A percentile compares a stretch with the other conserved stretches of the same genome.
Conservation (phyloP, 139 green algal genomes). For the Chlamydomonas sp. region DNA sequence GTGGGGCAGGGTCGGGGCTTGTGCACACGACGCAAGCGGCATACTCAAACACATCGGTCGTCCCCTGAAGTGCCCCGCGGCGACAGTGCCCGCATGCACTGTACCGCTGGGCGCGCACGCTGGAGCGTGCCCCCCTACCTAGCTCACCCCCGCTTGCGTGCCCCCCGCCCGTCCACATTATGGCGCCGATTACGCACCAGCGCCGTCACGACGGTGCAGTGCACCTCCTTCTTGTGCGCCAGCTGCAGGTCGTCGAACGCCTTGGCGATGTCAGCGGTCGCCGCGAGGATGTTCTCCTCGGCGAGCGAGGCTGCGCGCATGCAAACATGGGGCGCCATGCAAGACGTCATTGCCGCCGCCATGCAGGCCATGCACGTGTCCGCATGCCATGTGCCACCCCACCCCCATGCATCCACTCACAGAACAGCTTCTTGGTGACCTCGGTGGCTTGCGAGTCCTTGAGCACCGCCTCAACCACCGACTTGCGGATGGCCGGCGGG, state of each 20-base stretch:
- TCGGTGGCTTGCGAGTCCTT: slow-evolving; percentile 31
- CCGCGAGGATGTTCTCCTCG: slow-evolving; percentile 49
- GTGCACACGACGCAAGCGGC: too few species aligned
- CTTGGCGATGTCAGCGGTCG: slow-evolving; percentile 26
- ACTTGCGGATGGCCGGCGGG: slow-evolving; percentile 26
- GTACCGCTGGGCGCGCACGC: too few species aligned
- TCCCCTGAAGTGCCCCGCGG: too few species aligned
- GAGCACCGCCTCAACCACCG: slow-evolving; percentile 37
- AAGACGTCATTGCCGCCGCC: background rate
- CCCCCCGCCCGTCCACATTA: too few species aligned
- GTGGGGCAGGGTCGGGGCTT: too few species aligned
- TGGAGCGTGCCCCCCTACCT: too few species aligned
- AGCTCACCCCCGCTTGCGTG: too few species aligned
- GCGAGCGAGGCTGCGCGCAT: slow-evolving; percentile 28
- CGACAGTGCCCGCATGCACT: too few species aligned
- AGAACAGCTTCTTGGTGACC: slow-evolving; percentile 44
- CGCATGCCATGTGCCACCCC: too few species aligned
- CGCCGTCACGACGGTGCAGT: slow-evolving; percentile 51
- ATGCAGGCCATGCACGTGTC: too few species aligned
- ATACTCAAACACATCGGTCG: too few species aligned
- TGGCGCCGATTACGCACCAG: too few species aligned
- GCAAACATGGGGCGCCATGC: background rate
- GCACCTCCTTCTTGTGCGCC: slow-evolving; percentile 53
- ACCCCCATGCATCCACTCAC: slow-evolving; percentile 20
- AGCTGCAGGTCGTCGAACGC: slow-evolving; percentile 51